Percentiles rank a stretch among this genome's conserved stretches.
phyloP scores from a whole-genome alignment of 2,329 filamentous ascomycete species.

The Colletotrichum sp. region DNA sequence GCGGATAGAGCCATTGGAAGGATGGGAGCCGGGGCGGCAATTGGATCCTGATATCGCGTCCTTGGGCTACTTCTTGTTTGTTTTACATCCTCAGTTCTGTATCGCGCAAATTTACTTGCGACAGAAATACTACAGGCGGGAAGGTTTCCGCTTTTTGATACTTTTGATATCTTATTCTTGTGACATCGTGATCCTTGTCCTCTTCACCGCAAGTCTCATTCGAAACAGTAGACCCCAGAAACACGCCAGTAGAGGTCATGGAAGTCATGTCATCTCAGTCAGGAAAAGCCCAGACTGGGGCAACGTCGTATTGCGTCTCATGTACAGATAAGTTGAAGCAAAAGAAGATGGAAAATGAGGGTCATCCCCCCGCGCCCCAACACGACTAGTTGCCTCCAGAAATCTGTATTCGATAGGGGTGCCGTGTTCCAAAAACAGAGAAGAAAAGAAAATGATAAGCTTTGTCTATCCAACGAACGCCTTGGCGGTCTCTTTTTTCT shows the following conservation, averaged over 20 bases:
- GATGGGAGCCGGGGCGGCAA: neutral
- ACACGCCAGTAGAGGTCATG: neutral
- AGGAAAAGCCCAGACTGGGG: neutral
- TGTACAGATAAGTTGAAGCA: neutral
- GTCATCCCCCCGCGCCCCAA: neutral
- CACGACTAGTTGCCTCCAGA: neutral
- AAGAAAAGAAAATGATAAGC: neutral
- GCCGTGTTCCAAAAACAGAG: neutral
- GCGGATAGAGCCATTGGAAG: neutral
- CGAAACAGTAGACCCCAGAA: neutral
- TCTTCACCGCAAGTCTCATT: neutral
- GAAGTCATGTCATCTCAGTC: neutral
- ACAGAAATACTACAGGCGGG: neutral
- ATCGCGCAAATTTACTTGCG: neutral
- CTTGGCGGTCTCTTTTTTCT: neutral
- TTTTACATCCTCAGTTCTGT: neutral
- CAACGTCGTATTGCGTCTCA: neutral
- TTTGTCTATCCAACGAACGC: constrained; percentile 17
- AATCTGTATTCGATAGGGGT: neutral
- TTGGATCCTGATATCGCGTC: neutral
- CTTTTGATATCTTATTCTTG: neutral
- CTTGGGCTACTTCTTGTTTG: neutral
- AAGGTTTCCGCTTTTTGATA: neutral
- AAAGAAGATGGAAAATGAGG: neutral
- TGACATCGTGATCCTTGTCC: neutral